phyloP scores from a whole-genome alignment of 179 eudicot genomes.

The Silene coronaria region DNA sequence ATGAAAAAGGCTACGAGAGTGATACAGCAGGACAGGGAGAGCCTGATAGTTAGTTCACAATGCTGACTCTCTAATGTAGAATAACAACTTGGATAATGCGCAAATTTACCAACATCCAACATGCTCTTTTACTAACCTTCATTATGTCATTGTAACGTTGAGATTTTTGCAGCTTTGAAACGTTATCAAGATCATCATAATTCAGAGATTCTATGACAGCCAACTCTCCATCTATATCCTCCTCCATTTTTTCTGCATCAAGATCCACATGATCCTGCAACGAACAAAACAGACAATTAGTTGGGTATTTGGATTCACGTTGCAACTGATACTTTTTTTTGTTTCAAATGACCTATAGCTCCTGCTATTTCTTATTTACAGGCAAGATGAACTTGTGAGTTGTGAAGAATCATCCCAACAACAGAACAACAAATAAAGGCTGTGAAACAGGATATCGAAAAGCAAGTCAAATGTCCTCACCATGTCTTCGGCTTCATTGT shows the following conservation, averaged over 20 bases:
- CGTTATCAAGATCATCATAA: slow-evolving; percentile 85
- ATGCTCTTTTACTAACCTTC: slow-evolving; percentile 49
- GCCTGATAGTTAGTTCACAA: neutral
- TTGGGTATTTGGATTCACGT: neutral
- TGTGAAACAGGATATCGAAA: neutral
- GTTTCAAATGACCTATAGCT: neutral
- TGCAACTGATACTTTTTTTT: too few species aligned
- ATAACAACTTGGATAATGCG: neutral
- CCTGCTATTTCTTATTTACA: neutral
- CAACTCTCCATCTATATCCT: slow-evolving; percentile 73
- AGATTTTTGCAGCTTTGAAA: slow-evolving; percentile 78
- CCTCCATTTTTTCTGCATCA: slow-evolving; percentile 67
- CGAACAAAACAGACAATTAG: neutral
- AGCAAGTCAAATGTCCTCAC: slow-evolving; percentile 34
- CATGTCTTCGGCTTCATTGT: slow-evolving; percentile 60
- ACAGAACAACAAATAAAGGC: neutral
- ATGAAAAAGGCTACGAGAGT: neutral
- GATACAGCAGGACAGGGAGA: neutral
- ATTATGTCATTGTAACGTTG: slow-evolving; percentile 75
- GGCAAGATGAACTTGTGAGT: neutral
- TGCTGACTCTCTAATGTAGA: neutral
- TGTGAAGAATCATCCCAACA: neutral
- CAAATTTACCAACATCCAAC: neutral
- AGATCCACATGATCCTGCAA: slow-evolving; percentile 56
- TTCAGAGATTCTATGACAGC: slow-evolving; percentile 76